These are phyloP conservation scores for Claviceps monticola DNA, from an alignment of 2,329 filamentous ascomycete genomes.

Conservation along the genomic window DNA sequence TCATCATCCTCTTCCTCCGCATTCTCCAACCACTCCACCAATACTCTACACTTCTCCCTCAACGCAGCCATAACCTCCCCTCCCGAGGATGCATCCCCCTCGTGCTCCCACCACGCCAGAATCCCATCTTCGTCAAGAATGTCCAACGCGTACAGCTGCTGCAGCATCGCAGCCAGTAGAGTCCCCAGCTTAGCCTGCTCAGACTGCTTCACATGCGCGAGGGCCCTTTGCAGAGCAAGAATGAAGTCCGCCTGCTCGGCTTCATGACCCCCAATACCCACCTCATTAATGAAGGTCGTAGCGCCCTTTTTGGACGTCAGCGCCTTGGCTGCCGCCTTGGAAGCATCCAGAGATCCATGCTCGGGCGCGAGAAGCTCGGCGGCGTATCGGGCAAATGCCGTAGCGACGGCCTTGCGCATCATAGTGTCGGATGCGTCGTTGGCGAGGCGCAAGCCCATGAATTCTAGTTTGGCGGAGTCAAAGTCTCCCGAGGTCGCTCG, in stretches of 20 bases:
- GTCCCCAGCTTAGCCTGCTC: constrained; percentile 35
- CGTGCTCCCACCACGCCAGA: constrained; percentile 75
- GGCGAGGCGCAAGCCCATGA: constrained; percentile 83
- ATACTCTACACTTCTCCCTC: constrained; percentile 57
- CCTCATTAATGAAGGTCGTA: constrained; percentile 41
- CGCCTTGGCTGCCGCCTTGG: constrained; percentile 49
- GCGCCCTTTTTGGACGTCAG: constrained; percentile 42
- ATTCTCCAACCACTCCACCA: constrained; percentile 76
- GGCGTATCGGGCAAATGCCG: constrained; percentile 72
- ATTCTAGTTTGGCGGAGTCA: constrained; percentile 70
- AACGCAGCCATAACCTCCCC: constrained; percentile 57
- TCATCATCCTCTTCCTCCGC: constrained; percentile 59
- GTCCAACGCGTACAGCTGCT: constrained; percentile 75
- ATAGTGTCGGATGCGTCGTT: constrained; percentile 82
- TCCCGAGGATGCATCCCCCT: constrained; percentile 39
- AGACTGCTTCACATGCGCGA: constrained; percentile 49
- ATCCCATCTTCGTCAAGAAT: constrained; percentile 83
- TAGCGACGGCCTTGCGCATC: constrained; percentile 74
- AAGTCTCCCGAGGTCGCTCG: constrained; percentile 65
- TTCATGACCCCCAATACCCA: constrained; percentile 50
- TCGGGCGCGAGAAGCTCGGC: constrained; percentile 48
- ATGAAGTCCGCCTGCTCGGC: constrained; percentile 79
- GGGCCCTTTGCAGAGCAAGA: constrained; percentile 66
- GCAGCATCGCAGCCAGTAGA: constrained; percentile 65
- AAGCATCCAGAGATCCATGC: constrained; percentile 39